Base-by-base conservation (phyloP, 371 early-diverging fungal genomes). In the Syncephalastrum sp. region DNA sequence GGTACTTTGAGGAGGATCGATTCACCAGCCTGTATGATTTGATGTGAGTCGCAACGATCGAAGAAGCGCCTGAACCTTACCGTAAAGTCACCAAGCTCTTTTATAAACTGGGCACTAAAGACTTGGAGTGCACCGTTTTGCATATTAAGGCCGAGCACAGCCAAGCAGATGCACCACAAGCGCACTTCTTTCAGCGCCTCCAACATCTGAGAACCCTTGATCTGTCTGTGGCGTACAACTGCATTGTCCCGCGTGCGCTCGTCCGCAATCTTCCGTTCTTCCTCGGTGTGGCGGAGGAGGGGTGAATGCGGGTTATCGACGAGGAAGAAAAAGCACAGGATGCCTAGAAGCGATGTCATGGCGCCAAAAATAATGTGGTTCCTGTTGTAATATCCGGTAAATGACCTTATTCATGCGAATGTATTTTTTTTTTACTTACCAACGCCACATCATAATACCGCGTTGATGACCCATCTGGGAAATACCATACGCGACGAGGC, bases 241-340 rank as follows among this genome's bases (percentile, higher is more conserved):
- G 58, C 59, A 51, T 66, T 66, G 43, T 66, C 62, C 5, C 16
- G 29, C 10, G 58, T 55, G 24, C 61, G 59, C 13, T 59, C 59
- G 14, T 57, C 53, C 3, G 54, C 56, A 10, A 61, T 45, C 13
- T 14, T 25, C 29, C 56, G 54, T 45, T 66, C 59, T 16, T 57
- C 59, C 41, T 61, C 61, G 1, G 53, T 59, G 3, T 59, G 29
- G 3, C 51, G 53, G 6, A 66, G 24, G 13, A 52, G 17, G 27
- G 41, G 24, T 4, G 56, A 53, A 7, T 48, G 45, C 1, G 65
- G 60, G 15, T 52, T 47, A 41, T 60, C 65, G 16, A 58, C 50
- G 10, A 65, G 42, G 38, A 65, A 60, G 46, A 65, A 60, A 47
- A 65, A 65, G 12, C 51, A 56, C 14, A 60, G 7, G 15, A 60